Evolutionary conservation across 441 rosid species (phyloP).

Genomic region (Lepidium campestre): DNA sequence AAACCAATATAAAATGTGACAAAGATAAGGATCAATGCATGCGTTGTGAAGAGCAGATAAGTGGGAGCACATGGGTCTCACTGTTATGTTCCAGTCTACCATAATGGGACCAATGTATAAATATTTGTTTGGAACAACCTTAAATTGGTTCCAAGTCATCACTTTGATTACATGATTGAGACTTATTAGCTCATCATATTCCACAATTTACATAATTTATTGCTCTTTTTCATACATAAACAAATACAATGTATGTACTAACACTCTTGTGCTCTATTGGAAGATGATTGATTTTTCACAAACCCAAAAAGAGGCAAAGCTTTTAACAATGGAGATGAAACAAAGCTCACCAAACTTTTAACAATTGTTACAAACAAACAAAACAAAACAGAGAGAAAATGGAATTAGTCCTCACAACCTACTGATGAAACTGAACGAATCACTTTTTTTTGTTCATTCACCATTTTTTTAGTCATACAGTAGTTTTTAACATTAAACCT

Average conservation of each 20-base stretch:
- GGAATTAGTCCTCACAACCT: background rate
- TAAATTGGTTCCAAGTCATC: conserved; percentile 10
- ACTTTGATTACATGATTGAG: conserved; percentile 13
- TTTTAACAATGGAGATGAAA: conserved; percentile 14
- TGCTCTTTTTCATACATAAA: background rate
- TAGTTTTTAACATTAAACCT: conserved; percentile 10
- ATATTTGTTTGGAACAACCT: conserved; percentile 16
- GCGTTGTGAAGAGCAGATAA: background rate
- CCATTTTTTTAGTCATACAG: conserved; percentile 16
- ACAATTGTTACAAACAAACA: conserved; percentile 19
- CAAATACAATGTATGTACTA: background rate
- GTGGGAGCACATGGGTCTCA: conserved; percentile 18
- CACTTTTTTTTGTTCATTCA: conserved; percentile 8
- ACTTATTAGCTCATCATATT: conserved; percentile 19
- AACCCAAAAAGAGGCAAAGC: conserved; percentile 7
- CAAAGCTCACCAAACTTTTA: conserved; percentile 15
- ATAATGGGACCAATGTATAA: conserved; percentile 12
- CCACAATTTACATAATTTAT: background rate
- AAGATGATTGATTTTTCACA: conserved; percentile 6
- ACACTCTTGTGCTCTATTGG: background rate
- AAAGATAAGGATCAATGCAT: background rate
- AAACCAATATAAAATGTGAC: background rate
- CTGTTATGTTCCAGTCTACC: conserved; percentile 23
- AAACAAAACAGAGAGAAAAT: conserved; percentile 7
- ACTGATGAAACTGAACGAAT: conserved; percentile 12